A percentile compares a stretch with the other conserved stretches of the same genome.
Evolutionary conservation across 1,139 yeast species (phyloP).

Genomic region (Pneumocystis wakefieldiae): DNA sequence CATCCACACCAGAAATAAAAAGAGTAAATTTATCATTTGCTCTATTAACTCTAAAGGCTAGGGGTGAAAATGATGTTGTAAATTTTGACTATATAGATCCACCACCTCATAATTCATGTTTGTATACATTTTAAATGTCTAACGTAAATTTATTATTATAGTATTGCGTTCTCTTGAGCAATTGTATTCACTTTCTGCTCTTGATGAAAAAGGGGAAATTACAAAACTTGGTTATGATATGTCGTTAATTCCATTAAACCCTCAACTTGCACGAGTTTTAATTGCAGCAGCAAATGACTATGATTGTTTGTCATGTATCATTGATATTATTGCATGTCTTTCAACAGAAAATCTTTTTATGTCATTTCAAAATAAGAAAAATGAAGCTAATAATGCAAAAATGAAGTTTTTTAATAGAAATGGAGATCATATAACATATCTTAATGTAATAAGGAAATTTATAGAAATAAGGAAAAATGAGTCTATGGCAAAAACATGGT

Average conservation of each 20-base stretch:
- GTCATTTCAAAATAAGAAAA: conserved; percentile 70
- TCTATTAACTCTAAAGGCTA: conserved; percentile 61
- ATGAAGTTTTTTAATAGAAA: conserved; percentile 35
- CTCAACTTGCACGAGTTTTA: conserved; percentile 58
- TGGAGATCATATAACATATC: conserved; percentile 42
- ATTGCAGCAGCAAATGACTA: conserved; percentile 58
- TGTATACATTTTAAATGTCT: neutral
- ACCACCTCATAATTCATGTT: conserved; percentile 59
- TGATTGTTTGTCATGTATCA: conserved; percentile 34
- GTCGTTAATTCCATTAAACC: conserved; percentile 81
- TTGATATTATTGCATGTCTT: conserved; percentile 82
- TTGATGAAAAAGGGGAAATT: conserved; percentile 59
- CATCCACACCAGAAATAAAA: conserved; percentile 85
- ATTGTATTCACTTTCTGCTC: conserved; percentile 62
- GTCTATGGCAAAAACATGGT: conserved; percentile 57
- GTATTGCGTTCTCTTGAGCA: conserved; percentile 62
- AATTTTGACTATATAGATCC: conserved; percentile 88
- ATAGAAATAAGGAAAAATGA: conserved; percentile 27
- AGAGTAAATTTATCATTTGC: conserved; percentile 79
- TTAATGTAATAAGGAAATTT: conserved; percentile 30
- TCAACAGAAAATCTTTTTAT: conserved; percentile 78
- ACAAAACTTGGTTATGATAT: conserved; percentile 66
- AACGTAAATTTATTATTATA: neutral
- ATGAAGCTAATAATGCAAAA: conserved; percentile 47
- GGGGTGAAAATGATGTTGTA: conserved; percentile 69